A percentile compares a stretch with the other conserved stretches of the same genome.
These are phyloP conservation scores for Chenopodium quinoa DNA, from an alignment of 148 eudicot genomes.

Conservation along the genomic window DNA sequence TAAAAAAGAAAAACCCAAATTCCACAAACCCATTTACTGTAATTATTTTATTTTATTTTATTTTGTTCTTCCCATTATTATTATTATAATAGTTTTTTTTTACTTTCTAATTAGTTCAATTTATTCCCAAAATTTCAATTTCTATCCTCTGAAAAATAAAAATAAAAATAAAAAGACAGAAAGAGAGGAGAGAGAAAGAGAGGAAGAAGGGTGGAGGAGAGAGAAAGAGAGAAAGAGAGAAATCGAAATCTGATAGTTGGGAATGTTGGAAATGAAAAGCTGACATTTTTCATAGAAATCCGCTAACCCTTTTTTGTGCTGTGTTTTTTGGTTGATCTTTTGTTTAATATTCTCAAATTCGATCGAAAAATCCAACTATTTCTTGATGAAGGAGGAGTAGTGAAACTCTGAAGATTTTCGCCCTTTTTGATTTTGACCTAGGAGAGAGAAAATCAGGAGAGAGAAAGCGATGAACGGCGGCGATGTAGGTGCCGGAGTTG, in stretches of 20 bases:
- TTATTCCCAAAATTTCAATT: conserved; percentile 29
- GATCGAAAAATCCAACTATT: conserved; percentile 10
- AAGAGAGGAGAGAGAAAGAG: conserved; percentile 16
- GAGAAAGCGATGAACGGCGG: conserved; percentile 53
- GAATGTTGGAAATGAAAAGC: conserved; percentile 34
- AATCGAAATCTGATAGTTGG: conserved; percentile 32
- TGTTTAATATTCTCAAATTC: conserved; percentile 11
- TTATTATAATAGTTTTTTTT: too few relatives aligned
- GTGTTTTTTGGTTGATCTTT: neutral
- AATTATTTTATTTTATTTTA: too few relatives aligned
- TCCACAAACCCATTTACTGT: neutral
- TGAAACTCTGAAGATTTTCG: conserved; percentile 14
- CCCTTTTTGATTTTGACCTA: conserved; percentile 19
- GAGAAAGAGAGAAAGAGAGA: conserved; percentile 19
- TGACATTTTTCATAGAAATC: conserved; percentile 30
- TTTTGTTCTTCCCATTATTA: neutral
- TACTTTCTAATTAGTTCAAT: neutral
- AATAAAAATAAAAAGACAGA: conserved; percentile 16
- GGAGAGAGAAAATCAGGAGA: conserved; percentile 16
- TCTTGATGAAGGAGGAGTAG: conserved; percentile 28
- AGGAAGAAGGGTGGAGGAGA: conserved; percentile 9
- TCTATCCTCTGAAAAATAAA: conserved; percentile 32
- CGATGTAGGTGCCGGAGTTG: conserved; percentile 42
- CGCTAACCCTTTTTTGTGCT: neutral
- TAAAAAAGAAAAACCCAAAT: neutral